These are phyloP conservation scores for Botrytis medusae DNA, from an alignment of 2,329 filamentous ascomycete genomes.

Conservation along the genomic window DNA sequence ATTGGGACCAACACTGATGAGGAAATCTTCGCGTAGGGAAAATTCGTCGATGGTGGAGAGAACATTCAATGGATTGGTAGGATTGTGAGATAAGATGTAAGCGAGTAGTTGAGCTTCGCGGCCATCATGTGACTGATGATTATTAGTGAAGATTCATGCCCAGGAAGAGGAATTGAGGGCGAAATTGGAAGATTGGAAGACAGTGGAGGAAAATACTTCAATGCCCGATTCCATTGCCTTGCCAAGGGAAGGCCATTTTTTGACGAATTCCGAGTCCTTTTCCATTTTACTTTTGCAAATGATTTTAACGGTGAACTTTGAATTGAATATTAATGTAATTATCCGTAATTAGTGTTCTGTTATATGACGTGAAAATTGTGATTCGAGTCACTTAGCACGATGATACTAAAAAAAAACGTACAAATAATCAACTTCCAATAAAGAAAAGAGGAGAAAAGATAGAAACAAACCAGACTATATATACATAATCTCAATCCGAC, in stretches of 20 bases:
- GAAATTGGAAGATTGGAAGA: background rate
- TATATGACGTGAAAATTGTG: background rate
- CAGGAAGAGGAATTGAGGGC: too few species aligned
- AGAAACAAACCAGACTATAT: background rate
- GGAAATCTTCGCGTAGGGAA: conserved; percentile 60
- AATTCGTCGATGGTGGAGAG: conserved; percentile 70
- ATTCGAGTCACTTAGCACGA: background rate
- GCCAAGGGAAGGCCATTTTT: conserved; percentile 1
- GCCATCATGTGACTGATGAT: conserved; percentile 57
- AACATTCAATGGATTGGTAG: conserved; percentile 61
- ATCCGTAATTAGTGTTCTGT: too few species aligned
- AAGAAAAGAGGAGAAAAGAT: background rate
- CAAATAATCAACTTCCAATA: background rate
- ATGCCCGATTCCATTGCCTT: background rate
- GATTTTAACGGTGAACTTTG: background rate
- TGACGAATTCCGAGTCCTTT: background rate
- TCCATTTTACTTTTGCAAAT: background rate
- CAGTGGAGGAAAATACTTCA: background rate
- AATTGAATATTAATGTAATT: background rate
- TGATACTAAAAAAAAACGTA: background rate
- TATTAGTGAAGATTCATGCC: background rate
- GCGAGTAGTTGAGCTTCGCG: conserved; percentile 72
- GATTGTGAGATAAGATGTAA: conserved; percentile 62
- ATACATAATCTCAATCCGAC: background rate
- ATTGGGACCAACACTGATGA: conserved; percentile 75